Percentiles rank a stretch among this genome's conserved stretches.
Evolutionary conservation across 2,329 filamentous ascomycete genomes (phyloP).

Genomic region (Penicillium oxalicum): DNA sequence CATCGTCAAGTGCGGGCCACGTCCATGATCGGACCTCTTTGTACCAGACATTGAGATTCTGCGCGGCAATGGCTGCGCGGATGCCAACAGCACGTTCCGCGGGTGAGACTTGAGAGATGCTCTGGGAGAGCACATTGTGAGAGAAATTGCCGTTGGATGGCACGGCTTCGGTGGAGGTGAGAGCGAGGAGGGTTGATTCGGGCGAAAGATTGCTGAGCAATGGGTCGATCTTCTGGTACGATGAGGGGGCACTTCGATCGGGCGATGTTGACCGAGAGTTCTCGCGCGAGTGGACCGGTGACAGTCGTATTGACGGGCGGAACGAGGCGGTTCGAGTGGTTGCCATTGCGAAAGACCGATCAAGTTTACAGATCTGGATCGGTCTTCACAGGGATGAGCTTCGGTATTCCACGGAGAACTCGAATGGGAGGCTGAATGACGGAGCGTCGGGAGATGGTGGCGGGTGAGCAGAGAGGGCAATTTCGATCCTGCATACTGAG

Average conservation of each 20-base stretch:
- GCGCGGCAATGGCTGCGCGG: slow-evolving; percentile 53
- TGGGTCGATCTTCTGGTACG: slow-evolving; percentile 39
- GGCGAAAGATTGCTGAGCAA: slow-evolving; percentile 50
- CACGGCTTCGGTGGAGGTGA: slow-evolving; percentile 40
- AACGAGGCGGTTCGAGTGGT: slow-evolving; percentile 26
- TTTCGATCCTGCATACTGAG: slow-evolving; percentile 35
- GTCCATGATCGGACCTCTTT: slow-evolving; percentile 54
- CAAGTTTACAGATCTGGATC: slow-evolving; percentile 9
- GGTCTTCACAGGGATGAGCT: slow-evolving; percentile 16
- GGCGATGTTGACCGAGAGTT: slow-evolving; percentile 34
- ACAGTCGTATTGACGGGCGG: slow-evolving; percentile 26
- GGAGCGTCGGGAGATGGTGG: slow-evolving; percentile 25
- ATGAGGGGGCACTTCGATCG: slow-evolving; percentile 31
- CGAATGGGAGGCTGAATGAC: slow-evolving; percentile 19
- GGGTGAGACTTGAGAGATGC: slow-evolving; percentile 51
- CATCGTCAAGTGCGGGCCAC: slow-evolving; percentile 46
- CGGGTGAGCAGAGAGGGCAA: slow-evolving; percentile 22
- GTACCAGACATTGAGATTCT: slow-evolving; percentile 55
- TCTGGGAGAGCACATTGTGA: slow-evolving; percentile 40
- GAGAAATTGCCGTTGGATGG: slow-evolving; percentile 33
- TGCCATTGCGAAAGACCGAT: slow-evolving; percentile 26
- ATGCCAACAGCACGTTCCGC: slow-evolving; percentile 55
- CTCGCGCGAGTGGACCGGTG: slow-evolving; percentile 22
- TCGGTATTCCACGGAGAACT: slow-evolving; percentile 10
- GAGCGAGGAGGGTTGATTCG: slow-evolving; percentile 48